Evolutionary conservation across 306 rosid species (phyloP).

Genomic region (Begonia loranthoides): DNA sequence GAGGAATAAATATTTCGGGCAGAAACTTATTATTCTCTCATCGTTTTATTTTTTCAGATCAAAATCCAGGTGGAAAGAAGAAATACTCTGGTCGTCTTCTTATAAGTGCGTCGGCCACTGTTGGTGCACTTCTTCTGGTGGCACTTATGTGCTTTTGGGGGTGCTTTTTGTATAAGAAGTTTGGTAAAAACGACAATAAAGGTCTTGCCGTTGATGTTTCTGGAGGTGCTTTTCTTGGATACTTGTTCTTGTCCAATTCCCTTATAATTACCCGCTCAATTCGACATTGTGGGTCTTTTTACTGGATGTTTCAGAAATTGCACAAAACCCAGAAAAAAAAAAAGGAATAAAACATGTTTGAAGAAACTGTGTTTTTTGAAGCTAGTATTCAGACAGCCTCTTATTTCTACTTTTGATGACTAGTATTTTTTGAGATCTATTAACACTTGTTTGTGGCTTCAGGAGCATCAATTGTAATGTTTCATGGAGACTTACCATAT

Average conservation of each 20-base stretch:
- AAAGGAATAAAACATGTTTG: no score
- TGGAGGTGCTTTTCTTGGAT: slow-evolving; percentile 47
- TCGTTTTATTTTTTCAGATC: slow-evolving; percentile 28
- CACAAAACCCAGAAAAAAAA: no score
- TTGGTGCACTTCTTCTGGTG: slow-evolving; percentile 93
- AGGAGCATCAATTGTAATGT: slow-evolving; percentile 96
- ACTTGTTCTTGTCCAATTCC: no score
- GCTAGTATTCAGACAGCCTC: no score
- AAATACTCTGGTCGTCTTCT: slow-evolving; percentile 84
- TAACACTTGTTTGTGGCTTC: slow-evolving; percentile 17
- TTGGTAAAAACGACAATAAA: slow-evolving; percentile 61
- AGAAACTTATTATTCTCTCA: no score
- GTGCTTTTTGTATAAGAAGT: slow-evolving; percentile 85
- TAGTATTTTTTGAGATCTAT: background rate
- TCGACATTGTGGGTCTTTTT: no score
- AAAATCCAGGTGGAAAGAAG: slow-evolving; percentile 47
- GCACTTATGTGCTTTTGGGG: slow-evolving; percentile 99
- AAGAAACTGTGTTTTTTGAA: no score
- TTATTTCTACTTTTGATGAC: no score
- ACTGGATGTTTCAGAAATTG: no score
- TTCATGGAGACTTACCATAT: slow-evolving; percentile 99
- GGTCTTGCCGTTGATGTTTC: slow-evolving; percentile 69
- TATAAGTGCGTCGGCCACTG: slow-evolving; percentile 97
- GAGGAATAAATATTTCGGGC: no score
- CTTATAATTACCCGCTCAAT: no score